Conservation (phyloP, 2,329 filamentous ascomycete species). For the Ascochyta viciae-villosae region DNA sequence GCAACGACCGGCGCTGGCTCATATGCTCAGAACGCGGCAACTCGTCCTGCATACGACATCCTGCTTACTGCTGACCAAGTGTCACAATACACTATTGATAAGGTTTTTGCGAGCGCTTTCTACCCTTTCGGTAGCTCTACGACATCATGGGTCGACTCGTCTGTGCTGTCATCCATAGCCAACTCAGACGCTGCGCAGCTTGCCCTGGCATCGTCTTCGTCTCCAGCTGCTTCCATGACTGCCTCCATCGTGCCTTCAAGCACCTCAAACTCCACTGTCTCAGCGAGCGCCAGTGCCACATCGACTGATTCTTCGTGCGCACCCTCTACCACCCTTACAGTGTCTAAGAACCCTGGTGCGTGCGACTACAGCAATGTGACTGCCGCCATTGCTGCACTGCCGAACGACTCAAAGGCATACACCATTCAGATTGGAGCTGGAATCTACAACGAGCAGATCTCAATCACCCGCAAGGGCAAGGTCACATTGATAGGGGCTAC, state of each 20-base stretch:
- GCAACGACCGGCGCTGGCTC: conserved; percentile 51
- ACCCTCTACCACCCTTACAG: conserved; percentile 45
- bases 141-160: conserved; percentile 49
- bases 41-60: conserved; percentile 46
- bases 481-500: conserved; percentile 52
- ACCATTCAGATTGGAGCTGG: conserved; percentile 53
- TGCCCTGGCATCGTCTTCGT: conserved; percentile 15
- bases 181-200: conserved; percentile 38
- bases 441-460: conserved; percentile 53
- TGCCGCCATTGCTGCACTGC: conserved; percentile 54
- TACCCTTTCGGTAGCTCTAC: conserved; percentile 43
- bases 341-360: conserved; percentile 34
- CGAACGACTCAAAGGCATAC: conserved; percentile 51
- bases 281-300: conserved; percentile 16
- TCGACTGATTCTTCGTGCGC: conserved; percentile 24
- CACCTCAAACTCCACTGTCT: conserved; percentile 18
- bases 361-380: conserved; percentile 53
- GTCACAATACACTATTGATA: conserved; percentile 40
- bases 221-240: conserved; percentile 20
- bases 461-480: conserved; percentile 51
- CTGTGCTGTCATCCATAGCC: conserved; percentile 44
- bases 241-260: conserved; percentile 6
- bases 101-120: conserved; percentile 48
- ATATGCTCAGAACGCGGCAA: conserved; percentile 47
- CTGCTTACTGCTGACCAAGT: conserved; percentile 46